Evolutionary conservation across 1,284 basidiomycete species (phyloP).

Genomic region (Porogramme epimiltina): DNA sequence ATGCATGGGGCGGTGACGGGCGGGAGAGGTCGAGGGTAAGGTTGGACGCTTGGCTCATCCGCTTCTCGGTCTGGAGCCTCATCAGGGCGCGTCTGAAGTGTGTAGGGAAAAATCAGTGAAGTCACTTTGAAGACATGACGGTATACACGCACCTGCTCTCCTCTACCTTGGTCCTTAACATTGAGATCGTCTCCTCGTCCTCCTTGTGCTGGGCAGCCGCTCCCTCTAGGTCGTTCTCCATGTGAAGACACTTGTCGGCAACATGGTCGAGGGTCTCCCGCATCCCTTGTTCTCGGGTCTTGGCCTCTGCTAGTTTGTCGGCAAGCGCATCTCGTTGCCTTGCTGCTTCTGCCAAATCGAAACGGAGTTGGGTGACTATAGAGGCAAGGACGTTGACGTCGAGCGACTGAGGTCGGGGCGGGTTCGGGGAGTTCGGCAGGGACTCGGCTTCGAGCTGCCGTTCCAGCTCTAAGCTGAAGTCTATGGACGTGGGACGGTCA

Average conservation of each 20-base stretch:
- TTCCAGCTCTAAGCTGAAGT: slow-evolving; percentile 76
- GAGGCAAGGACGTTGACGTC: slow-evolving; percentile 77
- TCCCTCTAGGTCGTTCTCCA: slow-evolving; percentile 63
- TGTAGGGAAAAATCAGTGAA: slow-evolving; percentile 9
- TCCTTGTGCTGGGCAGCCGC: slow-evolving; percentile 66
- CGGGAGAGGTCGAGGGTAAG: slow-evolving; percentile 51
- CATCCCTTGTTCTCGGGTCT: slow-evolving; percentile 56
- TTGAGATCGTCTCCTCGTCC: slow-evolving; percentile 80
- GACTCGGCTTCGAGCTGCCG: slow-evolving; percentile 70
- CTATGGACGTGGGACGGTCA: slow-evolving; percentile 63
- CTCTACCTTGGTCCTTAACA: slow-evolving; percentile 87
- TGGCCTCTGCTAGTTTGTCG: slow-evolving; percentile 49
- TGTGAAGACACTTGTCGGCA: slow-evolving; percentile 61
- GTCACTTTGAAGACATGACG: neutral
- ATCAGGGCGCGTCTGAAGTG: slow-evolving; percentile 84
- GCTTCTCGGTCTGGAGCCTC: slow-evolving; percentile 86
- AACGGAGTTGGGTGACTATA: slow-evolving; percentile 67
- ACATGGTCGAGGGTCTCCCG: slow-evolving; percentile 62
- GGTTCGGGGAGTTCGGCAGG: slow-evolving; percentile 35
- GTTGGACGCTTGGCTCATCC: slow-evolving; percentile 55
- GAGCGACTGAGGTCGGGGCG: slow-evolving; percentile 52
- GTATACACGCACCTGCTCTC: slow-evolving; percentile 69
- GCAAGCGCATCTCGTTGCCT: slow-evolving; percentile 69
- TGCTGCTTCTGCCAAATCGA: slow-evolving; percentile 59
- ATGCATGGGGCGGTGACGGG: slow-evolving; percentile 44